Evolutionary conservation across 2,329 filamentous ascomycete genomes (phyloP).

Genomic region (Talaromyces albobiverticillius): DNA sequence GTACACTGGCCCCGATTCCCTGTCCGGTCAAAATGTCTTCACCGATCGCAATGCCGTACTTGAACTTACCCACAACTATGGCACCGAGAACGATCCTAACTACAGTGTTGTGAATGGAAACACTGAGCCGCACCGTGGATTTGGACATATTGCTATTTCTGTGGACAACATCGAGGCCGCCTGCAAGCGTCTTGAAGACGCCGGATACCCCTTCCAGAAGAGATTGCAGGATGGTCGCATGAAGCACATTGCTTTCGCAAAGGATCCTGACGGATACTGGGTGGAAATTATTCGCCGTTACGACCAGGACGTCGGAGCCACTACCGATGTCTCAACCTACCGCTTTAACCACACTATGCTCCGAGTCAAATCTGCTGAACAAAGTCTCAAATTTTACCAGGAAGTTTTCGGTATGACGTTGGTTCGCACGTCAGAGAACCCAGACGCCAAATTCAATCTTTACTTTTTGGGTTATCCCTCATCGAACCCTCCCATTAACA

Average conservation of each 20-base stretch:
- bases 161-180: conserved; percentile 85
- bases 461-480: conserved; percentile 86
- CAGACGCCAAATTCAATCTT: conserved; percentile 74
- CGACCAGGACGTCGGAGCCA: conserved; percentile 67
- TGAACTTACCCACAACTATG: conserved; percentile 81
- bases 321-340: conserved; percentile 73
- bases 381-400: conserved; percentile 75
- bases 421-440: conserved; percentile 68
- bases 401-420: conserved; percentile 87
- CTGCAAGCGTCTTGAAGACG: conserved; percentile 83
- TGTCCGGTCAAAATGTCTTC: conserved; percentile 71
- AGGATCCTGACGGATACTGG: conserved; percentile 86
- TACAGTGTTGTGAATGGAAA: conserved; percentile 89
- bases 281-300: conserved; percentile 61
- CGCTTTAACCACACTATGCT: conserved; percentile 73
- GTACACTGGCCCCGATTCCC: conserved; percentile 73
- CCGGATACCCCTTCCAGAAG: conserved; percentile 93
- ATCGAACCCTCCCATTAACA: conserved; percentile 52
- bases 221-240: conserved; percentile 85
- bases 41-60: conserved; percentile 84
- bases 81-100: conserved; percentile 78
- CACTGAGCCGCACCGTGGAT: conserved; percentile 77
- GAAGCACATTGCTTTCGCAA: conserved; percentile 82
- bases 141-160: conserved; percentile 81
- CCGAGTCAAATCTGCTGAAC: conserved; percentile 77